A percentile compares a stretch with the other conserved stretches of the same genome.
These are phyloP conservation scores for Phytophthora macrochlamydospora DNA, from an alignment of 352 stramenopile species.

Conservation along the genomic window DNA sequence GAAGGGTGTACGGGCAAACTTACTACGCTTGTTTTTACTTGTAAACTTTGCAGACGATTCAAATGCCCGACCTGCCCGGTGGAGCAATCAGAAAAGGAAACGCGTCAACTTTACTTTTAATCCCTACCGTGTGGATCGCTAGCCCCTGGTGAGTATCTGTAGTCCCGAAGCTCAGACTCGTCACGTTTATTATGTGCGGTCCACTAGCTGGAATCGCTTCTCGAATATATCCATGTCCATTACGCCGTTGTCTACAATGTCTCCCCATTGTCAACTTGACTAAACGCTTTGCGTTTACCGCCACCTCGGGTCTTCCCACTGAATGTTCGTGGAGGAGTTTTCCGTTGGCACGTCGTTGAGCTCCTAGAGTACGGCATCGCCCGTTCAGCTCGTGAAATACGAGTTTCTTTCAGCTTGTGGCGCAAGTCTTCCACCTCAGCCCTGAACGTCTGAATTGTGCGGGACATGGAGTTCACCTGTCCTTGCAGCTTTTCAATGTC, in stretches of 20 bases:
- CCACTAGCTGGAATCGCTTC: slow-evolving; percentile 33
- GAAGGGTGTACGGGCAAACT: too few species aligned
- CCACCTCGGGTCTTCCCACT: slow-evolving; percentile 1
- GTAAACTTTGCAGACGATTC: slow-evolving; percentile 55
- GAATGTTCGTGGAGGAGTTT: neutral
- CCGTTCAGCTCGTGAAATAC: slow-evolving; percentile 6
- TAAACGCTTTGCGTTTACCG: neutral
- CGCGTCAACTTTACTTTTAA: slow-evolving; percentile 77
- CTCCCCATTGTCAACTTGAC: slow-evolving; percentile 7
- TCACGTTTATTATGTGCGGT: slow-evolving; percentile 17
- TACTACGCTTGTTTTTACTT: too few species aligned
- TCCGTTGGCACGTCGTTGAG: neutral
- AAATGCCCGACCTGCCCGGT: slow-evolving; percentile 89
- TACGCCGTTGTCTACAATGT: slow-evolving; percentile 16
- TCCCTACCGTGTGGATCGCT: slow-evolving; percentile 12
- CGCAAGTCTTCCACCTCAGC: slow-evolving; percentile 24
- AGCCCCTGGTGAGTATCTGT: slow-evolving; percentile 18
- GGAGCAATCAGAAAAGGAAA: slow-evolving; percentile 81
- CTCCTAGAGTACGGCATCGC: slow-evolving; percentile 7
- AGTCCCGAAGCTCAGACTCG: slow-evolving; percentile 21
- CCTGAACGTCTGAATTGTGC: slow-evolving; percentile 25
- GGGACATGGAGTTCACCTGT: slow-evolving; percentile 19
- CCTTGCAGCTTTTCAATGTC: slow-evolving; percentile 28
- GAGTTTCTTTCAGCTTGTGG: slow-evolving; percentile 8
- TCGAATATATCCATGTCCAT: slow-evolving; percentile 52